Evolutionary conservation across 768 basidiomycete species (phyloP), one percentile per base, ranked within the genome.

Genomic region (Termitomyces sp.): DNA sequence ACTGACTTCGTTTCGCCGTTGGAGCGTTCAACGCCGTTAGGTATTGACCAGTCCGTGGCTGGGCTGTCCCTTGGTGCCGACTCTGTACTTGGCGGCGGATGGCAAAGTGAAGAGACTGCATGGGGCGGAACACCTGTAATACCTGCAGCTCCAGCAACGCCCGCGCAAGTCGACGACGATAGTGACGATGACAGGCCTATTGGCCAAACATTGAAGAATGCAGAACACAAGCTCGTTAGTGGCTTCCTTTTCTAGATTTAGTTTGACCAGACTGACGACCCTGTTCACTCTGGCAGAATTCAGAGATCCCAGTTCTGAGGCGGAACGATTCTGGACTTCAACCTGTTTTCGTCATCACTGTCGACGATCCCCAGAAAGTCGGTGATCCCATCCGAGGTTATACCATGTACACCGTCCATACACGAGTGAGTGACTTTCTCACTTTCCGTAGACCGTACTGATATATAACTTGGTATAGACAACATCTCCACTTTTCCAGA

Each of bases 361-460:
- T 99, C n/a, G 92, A 94, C 57, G 97, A 99, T 73, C 97, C 97
- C 6, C 95, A 98, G 66, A 93, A 91, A 67, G 91, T 98, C 48
- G 97, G 97, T n/a, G 94, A 96, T 69, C 92, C 95, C 1, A 92
- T 98, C 52, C 89, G 92, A 60, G 86, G 89, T 16, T 97, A 94
- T 70, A 97, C 92, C 12, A 94, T 98, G 78, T 99, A 98, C 72
- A 99, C 97, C 2, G 94, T 99, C 1, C 90, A 93, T 62, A 97
- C 96, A 15, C 80, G 85, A 65, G 93, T 92, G 71, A 56, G 85
- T 33, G n/a, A 44, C 13, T 11, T 70, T 40, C 9, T 44, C 38
- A 22, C 44, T n/a, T 39, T 35, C 55, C 35, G 20, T 24, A 49
- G 35, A 39, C 20, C 38, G 22, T 32, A 44, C 28, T 42, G 5